Percentiles rank a stretch among this genome's conserved stretches.
Evolutionary conservation across 148 eudicot species (phyloP).

Genomic region (Chenopodium berlandieri): DNA sequence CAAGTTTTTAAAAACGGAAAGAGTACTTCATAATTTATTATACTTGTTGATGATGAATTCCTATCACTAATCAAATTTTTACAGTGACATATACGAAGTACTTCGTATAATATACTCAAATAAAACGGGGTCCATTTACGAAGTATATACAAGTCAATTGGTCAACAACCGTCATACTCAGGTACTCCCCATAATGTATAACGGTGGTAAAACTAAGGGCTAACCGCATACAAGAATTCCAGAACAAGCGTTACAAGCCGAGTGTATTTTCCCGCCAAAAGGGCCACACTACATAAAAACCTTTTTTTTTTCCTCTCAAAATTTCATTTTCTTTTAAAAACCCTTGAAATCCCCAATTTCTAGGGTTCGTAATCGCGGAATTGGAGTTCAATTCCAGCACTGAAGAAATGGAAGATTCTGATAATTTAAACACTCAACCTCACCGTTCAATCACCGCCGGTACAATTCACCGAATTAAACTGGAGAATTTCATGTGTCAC

Average conservation of each 20-base stretch:
- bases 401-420: conserved; percentile 38
- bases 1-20: too few relatives aligned
- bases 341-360: not conserved
- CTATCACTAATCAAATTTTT: too few relatives aligned
- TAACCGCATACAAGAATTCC: too few relatives aligned
- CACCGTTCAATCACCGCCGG: conserved; percentile 45
- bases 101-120: too few relatives aligned
- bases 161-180: too few relatives aligned
- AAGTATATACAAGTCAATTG: too few relatives aligned
- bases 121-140: too few relatives aligned
- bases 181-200: too few relatives aligned
- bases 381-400: not conserved
- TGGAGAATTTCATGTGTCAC: conserved; percentile 98
- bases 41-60: too few relatives aligned
- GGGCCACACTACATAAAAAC: not conserved
- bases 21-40: too few relatives aligned
- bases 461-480: conserved; percentile 54
- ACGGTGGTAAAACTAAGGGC: too few relatives aligned
- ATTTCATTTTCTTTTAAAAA: not conserved
- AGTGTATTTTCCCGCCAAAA: conserved; percentile 7
- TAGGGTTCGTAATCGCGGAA: conserved; percentile 3
- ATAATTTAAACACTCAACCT: conserved; percentile 13
- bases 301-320: not conserved
- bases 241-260: not conserved
- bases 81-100: too few relatives aligned